Percentiles rank a stretch among this genome's conserved stretches.
Conservation (phyloP, 192 early-diverging fungal genomes). For the Umbelopsis ramanniana region DNA sequence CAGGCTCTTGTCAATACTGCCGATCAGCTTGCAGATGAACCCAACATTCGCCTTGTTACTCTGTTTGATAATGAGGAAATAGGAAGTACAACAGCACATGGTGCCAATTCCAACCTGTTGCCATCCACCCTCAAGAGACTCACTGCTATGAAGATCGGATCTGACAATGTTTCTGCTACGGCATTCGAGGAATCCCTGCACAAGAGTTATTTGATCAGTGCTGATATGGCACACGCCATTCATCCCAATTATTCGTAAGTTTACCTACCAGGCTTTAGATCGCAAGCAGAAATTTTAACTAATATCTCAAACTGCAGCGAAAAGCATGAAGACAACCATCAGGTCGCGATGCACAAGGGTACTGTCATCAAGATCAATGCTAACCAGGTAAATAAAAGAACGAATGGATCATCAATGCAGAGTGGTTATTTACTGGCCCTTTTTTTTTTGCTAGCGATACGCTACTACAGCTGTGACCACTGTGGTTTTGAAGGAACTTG, state of each 20-base stretch:
- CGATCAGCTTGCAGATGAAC: conserved; percentile 59
- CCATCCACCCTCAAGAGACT: conserved; percentile 74
- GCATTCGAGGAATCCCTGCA: conserved; percentile 78
- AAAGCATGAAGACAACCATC: conserved; percentile 94
- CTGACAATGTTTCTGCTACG: neutral
- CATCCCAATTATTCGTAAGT: conserved; percentile 79
- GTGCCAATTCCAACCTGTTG: conserved; percentile 90
- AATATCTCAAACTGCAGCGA: conserved; percentile 47
- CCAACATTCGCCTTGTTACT: conserved; percentile 82
- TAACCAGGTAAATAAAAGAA: conserved; percentile 69
- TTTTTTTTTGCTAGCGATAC: conserved; percentile 54
- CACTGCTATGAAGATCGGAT: conserved; percentile 43
- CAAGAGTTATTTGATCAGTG: conserved; percentile 86
- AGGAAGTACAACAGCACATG: conserved; percentile 90
- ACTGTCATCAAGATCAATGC: conserved; percentile 97
- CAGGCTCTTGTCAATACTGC: conserved; percentile 55
- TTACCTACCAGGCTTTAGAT: neutral
- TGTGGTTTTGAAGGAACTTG: conserved; percentile 76
- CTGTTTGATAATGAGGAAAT: conserved; percentile 99
- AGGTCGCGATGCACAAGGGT: conserved; percentile 90
- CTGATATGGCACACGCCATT: conserved; percentile 92
- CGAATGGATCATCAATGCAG: neutral
- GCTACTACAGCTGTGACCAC: conserved; percentile 78
- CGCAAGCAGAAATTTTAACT: neutral
- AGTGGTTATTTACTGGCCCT: neutral